A percentile compares a stretch with the other conserved stretches of the same genome.
phyloP scores from a whole-genome alignment of 2,329 filamentous ascomycete species.

The Scorias spongiosa region DNA sequence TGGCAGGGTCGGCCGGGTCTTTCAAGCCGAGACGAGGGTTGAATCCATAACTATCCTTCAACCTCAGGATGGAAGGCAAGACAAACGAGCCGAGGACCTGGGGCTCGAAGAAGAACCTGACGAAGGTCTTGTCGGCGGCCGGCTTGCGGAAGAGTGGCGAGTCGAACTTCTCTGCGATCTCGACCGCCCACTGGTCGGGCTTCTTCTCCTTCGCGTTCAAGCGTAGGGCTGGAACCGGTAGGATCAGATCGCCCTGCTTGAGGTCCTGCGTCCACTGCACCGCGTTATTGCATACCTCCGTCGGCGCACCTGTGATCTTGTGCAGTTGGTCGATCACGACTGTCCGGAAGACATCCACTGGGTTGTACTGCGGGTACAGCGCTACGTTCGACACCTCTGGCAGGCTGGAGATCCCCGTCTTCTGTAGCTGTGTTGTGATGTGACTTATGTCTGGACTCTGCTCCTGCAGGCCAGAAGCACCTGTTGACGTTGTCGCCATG shows the following conservation, averaged over 20 bases:
- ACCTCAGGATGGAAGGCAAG: conserved; percentile 52
- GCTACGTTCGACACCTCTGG: conserved; percentile 13
- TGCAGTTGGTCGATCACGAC: conserved; percentile 57
- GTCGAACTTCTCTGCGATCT: conserved; percentile 40
- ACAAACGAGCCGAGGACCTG: conserved; percentile 49
- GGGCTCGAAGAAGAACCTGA: conserved; percentile 71
- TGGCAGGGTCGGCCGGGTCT: conserved; percentile 44
- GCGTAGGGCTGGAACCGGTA: conserved; percentile 66
- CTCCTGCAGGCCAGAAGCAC: neutral
- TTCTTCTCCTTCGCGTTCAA: conserved; percentile 45
- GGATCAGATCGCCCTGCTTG: conserved; percentile 68
- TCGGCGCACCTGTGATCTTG: conserved; percentile 54
- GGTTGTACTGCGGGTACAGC: conserved; percentile 51
- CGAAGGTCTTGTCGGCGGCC: conserved; percentile 48
- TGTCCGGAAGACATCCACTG: conserved; percentile 63
- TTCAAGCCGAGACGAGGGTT: conserved; percentile 44
- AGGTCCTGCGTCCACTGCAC: conserved; percentile 65
- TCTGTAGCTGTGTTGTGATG: conserved; percentile 16
- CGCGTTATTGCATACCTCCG: conserved; percentile 55
- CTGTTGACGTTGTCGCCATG: neutral
- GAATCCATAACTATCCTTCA: conserved; percentile 47
- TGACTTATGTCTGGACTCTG: conserved; percentile 7
- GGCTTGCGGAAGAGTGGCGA: conserved; percentile 61
- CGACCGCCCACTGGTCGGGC: conserved; percentile 39
- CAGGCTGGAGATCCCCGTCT: conserved; percentile 14